Conservation (phyloP, 345 rosid species). For the Stellera chamaejasme region DNA sequence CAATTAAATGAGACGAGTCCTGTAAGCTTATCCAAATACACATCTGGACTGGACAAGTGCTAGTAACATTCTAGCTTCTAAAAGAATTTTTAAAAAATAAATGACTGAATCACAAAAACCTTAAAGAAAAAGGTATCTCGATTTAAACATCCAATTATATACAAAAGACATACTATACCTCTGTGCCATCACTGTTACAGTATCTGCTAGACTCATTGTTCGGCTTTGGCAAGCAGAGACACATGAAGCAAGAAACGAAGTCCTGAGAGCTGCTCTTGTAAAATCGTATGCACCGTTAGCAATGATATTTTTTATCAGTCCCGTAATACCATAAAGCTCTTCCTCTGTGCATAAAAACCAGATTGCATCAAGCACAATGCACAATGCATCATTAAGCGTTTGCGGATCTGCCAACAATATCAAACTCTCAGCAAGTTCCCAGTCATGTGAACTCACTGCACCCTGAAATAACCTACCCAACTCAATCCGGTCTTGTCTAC, state of each 20-base stretch:
- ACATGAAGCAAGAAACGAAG: conserved; percentile 95
- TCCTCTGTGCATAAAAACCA: conserved; percentile 81
- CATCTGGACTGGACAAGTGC: too few species aligned
- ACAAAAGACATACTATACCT: conserved; percentile 34
- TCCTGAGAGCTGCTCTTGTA: conserved; percentile 92
- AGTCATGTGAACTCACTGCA: conserved; percentile 77
- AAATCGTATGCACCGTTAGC: conserved; percentile 88
- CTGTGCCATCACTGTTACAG: conserved; percentile 88
- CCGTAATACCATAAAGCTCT: conserved; percentile 61
- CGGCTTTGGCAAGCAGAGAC: conserved; percentile 91
- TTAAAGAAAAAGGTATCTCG: neutral
- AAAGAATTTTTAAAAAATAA: too few species aligned
- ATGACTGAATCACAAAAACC: neutral
- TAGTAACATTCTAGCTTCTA: neutral
- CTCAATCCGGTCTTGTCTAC: conserved; percentile 67
- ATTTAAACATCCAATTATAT: neutral
- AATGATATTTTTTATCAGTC: conserved; percentile 61
- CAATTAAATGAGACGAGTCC: conserved; percentile 14
- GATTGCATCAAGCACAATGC: conserved; percentile 79
- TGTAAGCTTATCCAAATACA: neutral
- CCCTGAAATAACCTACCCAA: conserved; percentile 69
- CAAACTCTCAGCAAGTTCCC: conserved; percentile 80
- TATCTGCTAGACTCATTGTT: conserved; percentile 75
- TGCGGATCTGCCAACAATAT: conserved; percentile 67
- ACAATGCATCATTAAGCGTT: conserved; percentile 80